A percentile compares a stretch with the other conserved stretches of the same genome.
Conservation (phyloP, 108 stramenopile species). For the Cyclotella cryptica region DNA sequence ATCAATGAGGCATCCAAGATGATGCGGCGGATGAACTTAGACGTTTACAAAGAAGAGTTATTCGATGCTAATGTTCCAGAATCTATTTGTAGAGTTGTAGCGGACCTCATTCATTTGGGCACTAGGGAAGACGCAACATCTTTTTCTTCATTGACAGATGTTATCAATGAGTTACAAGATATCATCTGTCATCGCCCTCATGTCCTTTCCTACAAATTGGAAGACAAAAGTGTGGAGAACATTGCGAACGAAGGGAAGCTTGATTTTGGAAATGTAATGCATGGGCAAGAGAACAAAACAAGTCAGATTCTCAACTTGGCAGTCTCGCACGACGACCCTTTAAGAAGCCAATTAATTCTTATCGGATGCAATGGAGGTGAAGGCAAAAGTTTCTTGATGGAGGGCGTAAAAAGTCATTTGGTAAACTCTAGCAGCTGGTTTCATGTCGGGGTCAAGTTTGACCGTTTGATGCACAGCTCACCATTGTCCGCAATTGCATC, state of each 20-base stretch:
- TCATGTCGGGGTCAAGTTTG: conserved; percentile 8
- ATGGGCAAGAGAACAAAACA: neutral
- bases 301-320: neutral
- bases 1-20: too few species aligned
- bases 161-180: neutral
- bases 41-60: neutral
- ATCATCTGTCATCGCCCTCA: neutral
- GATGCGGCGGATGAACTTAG: neutral
- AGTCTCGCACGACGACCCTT: neutral
- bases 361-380: neutral
- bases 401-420: neutral
- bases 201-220: neutral
- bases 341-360: neutral
- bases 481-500: conserved; percentile 15
- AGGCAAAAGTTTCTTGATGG: neutral
- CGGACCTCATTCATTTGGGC: neutral
- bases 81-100: neutral
- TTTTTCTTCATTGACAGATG: neutral
- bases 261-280: neutral
- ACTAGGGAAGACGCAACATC: neutral
- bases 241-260: neutral
- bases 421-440: neutral
- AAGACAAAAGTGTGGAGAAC: too few species aligned
- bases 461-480: too few species aligned
- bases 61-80: neutral